Evolutionary conservation across 2,329 filamentous ascomycete genomes (phyloP), one percentile per base, ranked within the genome.

Genomic region (Fusarium subglutinans): DNA sequence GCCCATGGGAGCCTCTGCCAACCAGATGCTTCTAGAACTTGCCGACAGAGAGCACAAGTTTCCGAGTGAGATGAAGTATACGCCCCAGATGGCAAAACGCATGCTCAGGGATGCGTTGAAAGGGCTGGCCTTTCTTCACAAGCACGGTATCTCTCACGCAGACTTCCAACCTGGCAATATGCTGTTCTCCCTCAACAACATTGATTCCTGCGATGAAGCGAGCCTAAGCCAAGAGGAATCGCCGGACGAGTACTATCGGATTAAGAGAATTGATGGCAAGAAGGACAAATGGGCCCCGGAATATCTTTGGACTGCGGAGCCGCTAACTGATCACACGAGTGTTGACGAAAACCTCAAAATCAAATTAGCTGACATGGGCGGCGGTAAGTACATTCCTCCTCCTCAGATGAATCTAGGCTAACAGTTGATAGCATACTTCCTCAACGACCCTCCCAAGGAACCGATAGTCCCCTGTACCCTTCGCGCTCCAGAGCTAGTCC

Each of bases 1-100:
- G 37, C 70, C 77, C 4, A 80, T 82, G 79, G 82, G 78, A 0
- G 76, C 83, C 5, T 85, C 48, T 0, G 24, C 22, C 0, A 53
- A 47, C 1, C 24, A 44, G 1, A 70, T 70, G 67, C 43, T 53
- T 4, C 11, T 59, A 1, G 33, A 35, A 35, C 33, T 35, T 35
- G 33, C 33, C 14, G 1, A 35, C 14, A 8, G 14, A 1, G 33
- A 8, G 33, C 2, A 1, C 14, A 35, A 35, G 7, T 35, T 3
- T 8, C 33, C 33, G 7, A 3, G 33, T 35, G 2, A 35, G 33
- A 8, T 35, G 7, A 35, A 35, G 2, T 73, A 72, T 14, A 58
- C 69, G 10, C 44, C 30, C 0, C 30, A 33, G 6, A 63, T 44
- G 10, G 65, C 45, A 2, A 73, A 63, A 30, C 41, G 22, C 5